Evolutionary conservation across 1,139 yeast genomes (phyloP).

Genomic region (Scheffersomyces illinoinensis): DNA sequence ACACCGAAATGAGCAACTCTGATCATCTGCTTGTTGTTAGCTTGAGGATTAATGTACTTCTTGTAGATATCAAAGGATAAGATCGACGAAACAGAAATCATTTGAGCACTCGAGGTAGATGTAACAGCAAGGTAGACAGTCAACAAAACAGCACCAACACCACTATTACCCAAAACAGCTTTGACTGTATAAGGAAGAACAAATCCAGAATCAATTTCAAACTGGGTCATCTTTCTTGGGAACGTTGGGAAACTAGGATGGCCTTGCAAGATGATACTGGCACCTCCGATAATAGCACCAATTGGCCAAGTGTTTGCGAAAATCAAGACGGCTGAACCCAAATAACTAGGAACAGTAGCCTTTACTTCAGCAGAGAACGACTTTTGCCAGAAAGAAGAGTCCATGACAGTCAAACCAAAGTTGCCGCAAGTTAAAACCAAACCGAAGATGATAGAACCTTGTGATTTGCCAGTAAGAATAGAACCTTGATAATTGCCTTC

Average conservation of each 20-base stretch:
- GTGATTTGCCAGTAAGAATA: constrained; percentile 32
- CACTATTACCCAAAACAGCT: constrained; percentile 27
- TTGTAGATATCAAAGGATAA: constrained; percentile 30
- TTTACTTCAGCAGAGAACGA: constrained; percentile 32
- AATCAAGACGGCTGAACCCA: constrained; percentile 31
- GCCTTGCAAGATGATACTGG: constrained; percentile 23
- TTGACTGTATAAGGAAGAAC: constrained; percentile 28
- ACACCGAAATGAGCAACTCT: constrained; percentile 28
- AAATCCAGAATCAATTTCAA: constrained; percentile 28
- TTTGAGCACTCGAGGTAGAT: constrained; percentile 31
- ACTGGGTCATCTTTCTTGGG: constrained; percentile 24
- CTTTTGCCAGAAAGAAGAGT: constrained; percentile 35
- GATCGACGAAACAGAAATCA: constrained; percentile 30
- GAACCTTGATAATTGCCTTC: constrained; percentile 36
- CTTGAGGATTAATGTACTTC: constrained; percentile 25
- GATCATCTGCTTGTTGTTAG: constrained; percentile 25
- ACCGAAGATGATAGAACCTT: constrained; percentile 30
- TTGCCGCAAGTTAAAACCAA: constrained; percentile 28
- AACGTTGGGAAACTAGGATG: constrained; percentile 27
- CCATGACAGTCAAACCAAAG: constrained; percentile 32
- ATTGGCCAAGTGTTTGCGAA: constrained; percentile 34
- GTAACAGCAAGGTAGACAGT: constrained; percentile 30
- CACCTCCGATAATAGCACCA: constrained; percentile 27
- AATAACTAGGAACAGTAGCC: constrained; percentile 39
- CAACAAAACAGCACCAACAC: constrained; percentile 26